phyloP scores from a whole-genome alignment of 116 monocot species.

The Cymodocea nodosa region DNA sequence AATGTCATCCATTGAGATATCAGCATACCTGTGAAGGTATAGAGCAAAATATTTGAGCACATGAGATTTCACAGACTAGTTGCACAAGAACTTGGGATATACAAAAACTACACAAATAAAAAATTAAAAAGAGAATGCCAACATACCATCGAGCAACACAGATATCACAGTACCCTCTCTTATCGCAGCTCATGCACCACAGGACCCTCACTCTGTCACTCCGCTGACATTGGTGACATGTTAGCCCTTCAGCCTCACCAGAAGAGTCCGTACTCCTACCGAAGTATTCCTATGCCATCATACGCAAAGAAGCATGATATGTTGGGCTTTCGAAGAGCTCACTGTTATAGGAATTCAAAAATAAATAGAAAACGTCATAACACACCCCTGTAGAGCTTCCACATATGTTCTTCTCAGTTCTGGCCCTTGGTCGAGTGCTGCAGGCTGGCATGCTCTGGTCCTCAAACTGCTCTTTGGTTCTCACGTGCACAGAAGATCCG shows the following conservation, averaged over 20 bases:
- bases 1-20: slow-evolving; percentile 70
- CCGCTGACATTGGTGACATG: slow-evolving; percentile 79
- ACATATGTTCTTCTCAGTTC: slow-evolving; percentile 19
- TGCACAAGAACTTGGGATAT: slow-evolving; percentile 2
- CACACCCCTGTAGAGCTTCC: slow-evolving; percentile 27
- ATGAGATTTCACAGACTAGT: background rate
- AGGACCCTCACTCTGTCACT: slow-evolving; percentile 32
- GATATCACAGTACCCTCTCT: slow-evolving; percentile 60
- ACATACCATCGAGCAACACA: slow-evolving; percentile 70
- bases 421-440: slow-evolving; percentile 13
- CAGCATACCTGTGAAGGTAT: slow-evolving; percentile 40
- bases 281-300: slow-evolving; percentile 25
- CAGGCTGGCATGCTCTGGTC: slow-evolving; percentile 5
- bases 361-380: slow-evolving; percentile 1
- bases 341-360: background rate
- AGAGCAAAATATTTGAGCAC: background rate
- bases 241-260: slow-evolving; percentile 24
- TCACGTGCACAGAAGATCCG: background rate
- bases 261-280: slow-evolving; percentile 48
- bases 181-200: slow-evolving; percentile 65
- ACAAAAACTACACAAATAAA: background rate
- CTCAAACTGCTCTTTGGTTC: slow-evolving; percentile 13
- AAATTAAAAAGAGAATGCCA: background rate
- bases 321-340: background rate
- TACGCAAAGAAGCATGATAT: background rate